phyloP scores from a whole-genome alignment of 2,329 filamentous ascomycete genomes.

The Calonectria hongkongensis region DNA sequence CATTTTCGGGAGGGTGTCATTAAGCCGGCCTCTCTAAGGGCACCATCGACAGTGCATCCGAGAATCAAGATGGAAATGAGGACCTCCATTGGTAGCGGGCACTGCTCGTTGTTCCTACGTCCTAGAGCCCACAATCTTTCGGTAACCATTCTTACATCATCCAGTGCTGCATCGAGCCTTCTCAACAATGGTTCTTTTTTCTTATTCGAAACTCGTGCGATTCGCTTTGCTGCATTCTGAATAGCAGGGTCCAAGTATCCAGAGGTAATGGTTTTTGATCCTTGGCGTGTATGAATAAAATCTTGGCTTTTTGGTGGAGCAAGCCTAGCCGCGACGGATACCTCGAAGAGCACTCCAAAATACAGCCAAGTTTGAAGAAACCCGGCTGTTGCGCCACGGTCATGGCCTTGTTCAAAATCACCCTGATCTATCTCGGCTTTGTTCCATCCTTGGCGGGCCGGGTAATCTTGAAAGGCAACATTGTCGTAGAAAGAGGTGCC shows the following conservation, averaged over 20 bases:
- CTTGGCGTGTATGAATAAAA: no score
- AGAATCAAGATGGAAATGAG: not conserved
- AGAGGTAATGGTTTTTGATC: no score
- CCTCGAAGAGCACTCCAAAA: slow-evolving; percentile 10
- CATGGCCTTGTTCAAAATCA: not conserved
- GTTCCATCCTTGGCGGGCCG: slow-evolving; percentile 3
- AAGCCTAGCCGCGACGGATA: not conserved
- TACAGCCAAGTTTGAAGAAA: slow-evolving; percentile 23
- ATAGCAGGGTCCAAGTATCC: no score
- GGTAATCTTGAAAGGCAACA: slow-evolving; percentile 1
- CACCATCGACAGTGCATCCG: not conserved
- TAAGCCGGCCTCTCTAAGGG: not conserved
- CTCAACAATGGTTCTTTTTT: no score
- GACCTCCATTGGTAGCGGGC: not conserved
- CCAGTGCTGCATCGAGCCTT: no score
- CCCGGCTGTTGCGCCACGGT: not conserved
- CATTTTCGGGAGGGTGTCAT: not conserved
- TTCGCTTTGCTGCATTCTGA: no score
- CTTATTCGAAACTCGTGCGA: no score
- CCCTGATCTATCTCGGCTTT: not conserved
- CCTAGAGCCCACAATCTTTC: not conserved
- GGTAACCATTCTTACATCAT: not conserved
- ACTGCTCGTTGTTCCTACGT: not conserved
- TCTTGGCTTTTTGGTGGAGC: no score
- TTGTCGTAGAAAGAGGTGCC: not conserved